phyloP scores from a whole-genome alignment of 257 asterid species.

The Paulownia fortunei region DNA sequence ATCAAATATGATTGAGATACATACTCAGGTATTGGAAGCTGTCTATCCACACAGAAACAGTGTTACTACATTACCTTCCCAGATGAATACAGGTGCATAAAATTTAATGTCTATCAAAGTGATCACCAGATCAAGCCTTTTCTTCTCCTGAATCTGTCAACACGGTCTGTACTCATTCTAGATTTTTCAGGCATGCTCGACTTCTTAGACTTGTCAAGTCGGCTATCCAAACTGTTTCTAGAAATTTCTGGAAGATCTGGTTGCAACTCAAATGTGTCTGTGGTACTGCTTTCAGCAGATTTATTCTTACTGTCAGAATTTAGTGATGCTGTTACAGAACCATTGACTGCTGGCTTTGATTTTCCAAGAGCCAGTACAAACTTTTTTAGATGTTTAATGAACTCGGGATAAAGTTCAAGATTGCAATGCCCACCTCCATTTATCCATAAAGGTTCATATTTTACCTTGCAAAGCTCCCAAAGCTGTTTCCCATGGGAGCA shows the following conservation, averaged over 20 bases:
- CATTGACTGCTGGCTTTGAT: constrained; percentile 61
- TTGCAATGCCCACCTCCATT: constrained; percentile 95
- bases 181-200: constrained; percentile 81
- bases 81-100: constrained; percentile 28
- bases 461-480: constrained; percentile 81
- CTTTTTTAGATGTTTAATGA: constrained; percentile 81
- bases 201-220: constrained; percentile 92
- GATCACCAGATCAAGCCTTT: constrained; percentile 86
- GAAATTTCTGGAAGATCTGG: constrained; percentile 78
- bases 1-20: constrained; percentile 40
- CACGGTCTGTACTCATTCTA: constrained; percentile 86
- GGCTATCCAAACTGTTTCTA: constrained; percentile 92
- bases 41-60: constrained; percentile 27
- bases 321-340: constrained; percentile 46
- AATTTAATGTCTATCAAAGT: constrained; percentile 3
- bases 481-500: constrained; percentile 94
- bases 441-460: constrained; percentile 91
- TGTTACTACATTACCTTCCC: constrained; percentile 38
- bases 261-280: constrained; percentile 56
- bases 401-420: constrained; percentile 92
- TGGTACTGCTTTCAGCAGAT: constrained; percentile 51
- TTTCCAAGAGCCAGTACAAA: constrained; percentile 81
- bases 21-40: constrained; percentile 16
- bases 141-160: constrained; percentile 86
- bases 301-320: constrained; percentile 49